Percentiles rank a stretch among this genome's conserved stretches.
Evolutionary conservation across 768 basidiomycete species (phyloP).

Genomic region (Boletus fagicola): DNA sequence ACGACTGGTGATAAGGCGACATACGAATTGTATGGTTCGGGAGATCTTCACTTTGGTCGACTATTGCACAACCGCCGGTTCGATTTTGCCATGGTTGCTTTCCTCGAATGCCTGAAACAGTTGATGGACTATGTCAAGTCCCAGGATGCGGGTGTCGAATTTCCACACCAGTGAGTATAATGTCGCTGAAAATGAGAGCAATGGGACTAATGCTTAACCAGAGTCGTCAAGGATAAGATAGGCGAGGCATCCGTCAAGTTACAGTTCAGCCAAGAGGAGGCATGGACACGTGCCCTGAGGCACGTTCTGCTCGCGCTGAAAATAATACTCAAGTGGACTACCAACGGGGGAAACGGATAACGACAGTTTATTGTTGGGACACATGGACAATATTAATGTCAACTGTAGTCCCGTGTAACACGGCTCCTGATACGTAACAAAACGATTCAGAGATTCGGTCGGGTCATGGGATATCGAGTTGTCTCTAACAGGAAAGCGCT

Average conservation of each 20-base stretch:
- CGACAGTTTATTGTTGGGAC: neutral
- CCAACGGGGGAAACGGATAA: constrained; percentile 63
- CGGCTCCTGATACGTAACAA: neutral
- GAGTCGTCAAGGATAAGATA: constrained; percentile 91
- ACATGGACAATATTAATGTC: neutral
- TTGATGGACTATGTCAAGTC: constrained; percentile 82
- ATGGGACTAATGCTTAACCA: constrained; percentile 28
- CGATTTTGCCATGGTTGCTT: constrained; percentile 94
- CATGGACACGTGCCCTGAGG: constrained; percentile 90
- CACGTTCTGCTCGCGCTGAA: constrained; percentile 89
- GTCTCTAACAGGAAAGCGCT: neutral
- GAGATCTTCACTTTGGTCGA: constrained; percentile 85
- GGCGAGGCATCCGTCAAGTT: constrained; percentile 93
- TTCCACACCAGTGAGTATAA: constrained; percentile 79
- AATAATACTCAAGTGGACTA: constrained; percentile 84
- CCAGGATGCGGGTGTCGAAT: constrained; percentile 69
- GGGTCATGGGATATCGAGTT: neutral
- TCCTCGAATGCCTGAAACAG: constrained; percentile 92
- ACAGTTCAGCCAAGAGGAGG: constrained; percentile 93
- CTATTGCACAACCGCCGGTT: constrained; percentile 93
- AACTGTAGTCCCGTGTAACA: neutral
- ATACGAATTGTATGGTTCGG: constrained; percentile 93
- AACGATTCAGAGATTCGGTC: neutral
- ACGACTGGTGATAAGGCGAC: constrained; percentile 75
- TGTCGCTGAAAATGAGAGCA: neutral